A percentile compares a stretch with the other conserved stretches of the same genome.
Evolutionary conservation across 108 stramenopile species (phyloP).

Genomic region (Nannochloropsis oceanica): DNA sequence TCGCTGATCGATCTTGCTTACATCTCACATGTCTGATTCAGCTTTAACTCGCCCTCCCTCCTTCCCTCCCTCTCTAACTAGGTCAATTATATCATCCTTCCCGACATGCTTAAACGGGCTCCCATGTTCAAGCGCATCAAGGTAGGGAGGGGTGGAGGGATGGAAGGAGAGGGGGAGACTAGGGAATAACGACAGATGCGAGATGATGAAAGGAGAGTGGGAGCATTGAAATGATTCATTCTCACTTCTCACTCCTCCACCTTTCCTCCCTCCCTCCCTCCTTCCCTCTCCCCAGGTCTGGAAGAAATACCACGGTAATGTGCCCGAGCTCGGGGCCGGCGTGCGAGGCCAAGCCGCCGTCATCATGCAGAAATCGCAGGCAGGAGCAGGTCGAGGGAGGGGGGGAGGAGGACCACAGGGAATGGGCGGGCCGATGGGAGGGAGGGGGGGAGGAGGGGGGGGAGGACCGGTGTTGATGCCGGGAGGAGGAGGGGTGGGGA

Average conservation of each 20-base stretch:
- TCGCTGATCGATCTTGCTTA: not conserved
- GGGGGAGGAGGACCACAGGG: not conserved
- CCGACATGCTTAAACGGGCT: constrained; percentile 20
- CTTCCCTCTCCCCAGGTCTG: not conserved
- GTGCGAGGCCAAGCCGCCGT: no score
- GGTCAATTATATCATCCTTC: constrained; percentile 27
- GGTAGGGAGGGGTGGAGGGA: not conserved
- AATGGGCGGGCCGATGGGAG: not conserved
- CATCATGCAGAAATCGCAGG: no score
- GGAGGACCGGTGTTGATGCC: not conserved
- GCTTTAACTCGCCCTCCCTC: not conserved
- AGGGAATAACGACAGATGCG: no score
- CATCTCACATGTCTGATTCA: not conserved
- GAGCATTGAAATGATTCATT: no score
- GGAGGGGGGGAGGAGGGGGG: not conserved
- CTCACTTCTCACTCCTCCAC: no score
- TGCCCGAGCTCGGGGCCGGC: no score
- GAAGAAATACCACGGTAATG: no score
- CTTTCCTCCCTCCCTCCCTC: not conserved
- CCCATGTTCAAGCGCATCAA: constrained; percentile 38
- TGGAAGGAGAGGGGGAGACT: not conserved
- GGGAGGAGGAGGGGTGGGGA: not conserved
- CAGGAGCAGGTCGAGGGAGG: not conserved
- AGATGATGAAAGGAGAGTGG: no score
- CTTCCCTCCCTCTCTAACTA: not conserved